These are phyloP conservation scores for Aureobasidium melanogenum DNA, from an alignment of 2,329 filamentous ascomycete genomes.

Conservation along the genomic window DNA sequence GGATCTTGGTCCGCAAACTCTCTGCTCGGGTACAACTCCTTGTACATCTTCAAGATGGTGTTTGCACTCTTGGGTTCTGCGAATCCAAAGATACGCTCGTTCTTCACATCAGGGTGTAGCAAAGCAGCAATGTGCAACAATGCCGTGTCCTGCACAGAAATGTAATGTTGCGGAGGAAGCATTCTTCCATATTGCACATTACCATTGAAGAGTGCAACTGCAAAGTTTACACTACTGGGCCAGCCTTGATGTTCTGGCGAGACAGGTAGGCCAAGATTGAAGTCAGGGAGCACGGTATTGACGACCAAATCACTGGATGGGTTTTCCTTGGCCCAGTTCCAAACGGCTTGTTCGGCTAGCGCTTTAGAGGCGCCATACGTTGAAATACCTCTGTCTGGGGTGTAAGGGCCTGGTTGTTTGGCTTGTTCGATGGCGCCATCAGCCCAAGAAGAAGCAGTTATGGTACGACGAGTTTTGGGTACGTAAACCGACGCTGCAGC, in stretches of 20 bases:
- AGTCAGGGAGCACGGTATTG: slow-evolving; percentile 14
- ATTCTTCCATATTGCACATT: neutral
- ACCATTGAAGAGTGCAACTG: slow-evolving; percentile 16
- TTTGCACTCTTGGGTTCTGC: slow-evolving; percentile 41
- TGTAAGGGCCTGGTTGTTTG: neutral
- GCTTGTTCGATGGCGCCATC: neutral
- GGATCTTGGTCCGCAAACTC: slow-evolving; percentile 24
- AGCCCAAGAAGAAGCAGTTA: neutral
- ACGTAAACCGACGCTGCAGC: neutral
- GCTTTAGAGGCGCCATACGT: slow-evolving; percentile 1
- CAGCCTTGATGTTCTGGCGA: slow-evolving; percentile 6
- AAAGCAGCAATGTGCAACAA: slow-evolving; percentile 45
- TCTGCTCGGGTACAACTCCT: slow-evolving; percentile 32
- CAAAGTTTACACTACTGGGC: slow-evolving; percentile 11
- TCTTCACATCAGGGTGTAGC: slow-evolving; percentile 35
- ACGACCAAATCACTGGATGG: neutral
- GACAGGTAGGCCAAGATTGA: slow-evolving; percentile 20
- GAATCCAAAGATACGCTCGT: slow-evolving; percentile 48
- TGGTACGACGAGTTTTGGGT: neutral
- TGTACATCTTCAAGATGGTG: slow-evolving; percentile 31
- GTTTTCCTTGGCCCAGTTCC: neutral
- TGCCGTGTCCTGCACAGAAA: slow-evolving; percentile 42
- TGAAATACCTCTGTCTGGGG: neutral
- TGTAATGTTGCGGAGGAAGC: slow-evolving; percentile 25
- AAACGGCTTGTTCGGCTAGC: slow-evolving; percentile 1